These are phyloP conservation scores for Clarkia xantiana DNA, from an alignment of 345 rosid species.

Conservation along the genomic window DNA sequence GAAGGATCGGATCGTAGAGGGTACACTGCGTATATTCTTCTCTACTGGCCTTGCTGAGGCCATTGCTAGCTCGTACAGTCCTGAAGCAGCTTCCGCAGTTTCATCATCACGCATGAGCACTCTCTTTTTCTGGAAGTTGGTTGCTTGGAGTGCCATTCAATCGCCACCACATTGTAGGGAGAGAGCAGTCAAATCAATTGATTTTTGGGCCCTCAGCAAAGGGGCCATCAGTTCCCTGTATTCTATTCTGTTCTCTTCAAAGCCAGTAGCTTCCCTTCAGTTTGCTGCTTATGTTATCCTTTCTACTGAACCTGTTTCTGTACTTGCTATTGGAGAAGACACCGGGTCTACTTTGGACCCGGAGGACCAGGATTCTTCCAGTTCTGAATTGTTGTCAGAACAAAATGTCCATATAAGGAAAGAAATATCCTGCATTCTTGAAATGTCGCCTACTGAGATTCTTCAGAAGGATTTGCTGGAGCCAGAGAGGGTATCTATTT, in stretches of 20 bases:
- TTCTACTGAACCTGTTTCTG: slow-evolving; percentile 68
- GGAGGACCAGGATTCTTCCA: slow-evolving; percentile 25
- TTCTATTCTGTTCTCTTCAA: slow-evolving; percentile 62
- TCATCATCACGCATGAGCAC: slow-evolving; percentile 44
- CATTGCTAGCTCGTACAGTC: slow-evolving; percentile 41
- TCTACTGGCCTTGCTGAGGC: slow-evolving; percentile 86
- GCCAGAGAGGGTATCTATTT: slow-evolving; percentile 50
- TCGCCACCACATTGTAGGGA: slow-evolving; percentile 57
- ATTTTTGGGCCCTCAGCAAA: slow-evolving; percentile 78
- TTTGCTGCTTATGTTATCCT: slow-evolving; percentile 72
- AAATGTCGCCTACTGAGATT: slow-evolving; percentile 48
- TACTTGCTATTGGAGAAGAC: slow-evolving; percentile 49
- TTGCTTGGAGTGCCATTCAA: slow-evolving; percentile 45
- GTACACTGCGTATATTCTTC: slow-evolving; percentile 73
- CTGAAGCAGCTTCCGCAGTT: slow-evolving; percentile 53
- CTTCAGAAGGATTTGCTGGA: slow-evolving; percentile 60
- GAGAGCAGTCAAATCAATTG: slow-evolving; percentile 73
- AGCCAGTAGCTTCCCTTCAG: slow-evolving; percentile 52
- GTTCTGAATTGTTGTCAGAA: slow-evolving; percentile 32
- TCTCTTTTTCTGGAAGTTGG: slow-evolving; percentile 64
- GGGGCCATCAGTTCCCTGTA: slow-evolving; percentile 74
- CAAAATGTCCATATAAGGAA: slow-evolving; percentile 42
- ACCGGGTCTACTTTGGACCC: slow-evolving; percentile 15
- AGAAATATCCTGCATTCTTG: slow-evolving; percentile 57
- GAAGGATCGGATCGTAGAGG: slow-evolving; percentile 59